Conservation (phyloP, 2,329 filamentous ascomycete species). For the Trichoderma cornu-damae region DNA sequence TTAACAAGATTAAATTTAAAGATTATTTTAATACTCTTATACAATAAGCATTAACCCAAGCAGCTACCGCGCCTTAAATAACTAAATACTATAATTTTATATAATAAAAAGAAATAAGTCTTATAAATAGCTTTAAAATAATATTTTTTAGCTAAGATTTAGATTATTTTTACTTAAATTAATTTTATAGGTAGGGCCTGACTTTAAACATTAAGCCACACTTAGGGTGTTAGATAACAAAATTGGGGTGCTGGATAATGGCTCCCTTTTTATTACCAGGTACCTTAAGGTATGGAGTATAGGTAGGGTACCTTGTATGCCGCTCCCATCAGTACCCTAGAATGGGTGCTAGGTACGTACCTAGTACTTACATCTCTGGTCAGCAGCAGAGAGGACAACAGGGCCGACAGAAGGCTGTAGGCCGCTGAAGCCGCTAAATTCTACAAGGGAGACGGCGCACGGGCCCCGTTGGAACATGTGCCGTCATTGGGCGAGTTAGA, state of each 20-base stretch:
- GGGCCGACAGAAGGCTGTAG: no score
- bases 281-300: no score
- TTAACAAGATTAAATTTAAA: not conserved
- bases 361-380: no score
- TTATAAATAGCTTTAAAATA: not conserved
- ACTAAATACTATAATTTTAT: not conserved
- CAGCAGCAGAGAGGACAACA: no score
- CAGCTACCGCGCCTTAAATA: not conserved
- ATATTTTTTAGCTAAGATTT: not conserved
- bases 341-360: no score
- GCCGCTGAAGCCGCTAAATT: slow-evolving; percentile 4
- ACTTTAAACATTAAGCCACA: not conserved
- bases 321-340: no score
- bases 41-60: not conserved
- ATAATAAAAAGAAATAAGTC: not conserved
- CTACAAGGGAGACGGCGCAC: not conserved
- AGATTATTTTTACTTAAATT: no score
- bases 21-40: not conserved
- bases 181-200: not conserved
- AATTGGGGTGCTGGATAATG: not conserved
- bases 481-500: slow-evolving; percentile 10
- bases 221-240: not conserved
- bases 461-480: slow-evolving; percentile 3
- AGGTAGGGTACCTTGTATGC: no score
- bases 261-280: no score